phyloP scores from a whole-genome alignment of 495 filamentous ascomycete genomes.

The Letharia columbiana region DNA sequence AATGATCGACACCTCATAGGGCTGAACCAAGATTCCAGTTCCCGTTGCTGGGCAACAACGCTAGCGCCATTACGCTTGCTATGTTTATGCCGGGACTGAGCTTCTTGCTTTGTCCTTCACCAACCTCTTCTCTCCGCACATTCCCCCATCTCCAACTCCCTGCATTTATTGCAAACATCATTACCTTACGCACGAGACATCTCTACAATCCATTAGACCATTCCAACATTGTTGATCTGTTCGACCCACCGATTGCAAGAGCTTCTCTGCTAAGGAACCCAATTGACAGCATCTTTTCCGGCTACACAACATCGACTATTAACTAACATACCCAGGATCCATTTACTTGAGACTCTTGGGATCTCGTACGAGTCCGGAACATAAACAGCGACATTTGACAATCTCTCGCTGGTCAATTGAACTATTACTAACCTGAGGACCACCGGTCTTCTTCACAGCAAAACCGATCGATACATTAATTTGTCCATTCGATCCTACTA shows the following conservation, averaged over 20 bases:
- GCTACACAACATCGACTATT: slow-evolving; percentile 34
- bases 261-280: slow-evolving; percentile 30
- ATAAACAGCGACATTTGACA: slow-evolving; percentile 25
- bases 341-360: slow-evolving; percentile 59
- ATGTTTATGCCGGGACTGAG: not conserved
- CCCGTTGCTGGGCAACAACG: slow-evolving; percentile 1
- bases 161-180: slow-evolving; percentile 26
- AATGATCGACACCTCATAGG: slow-evolving; percentile 12
- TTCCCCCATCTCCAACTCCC: slow-evolving; percentile 26
- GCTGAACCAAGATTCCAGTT: slow-evolving; percentile 2
- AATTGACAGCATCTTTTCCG: slow-evolving; percentile 40
- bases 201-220: slow-evolving; percentile 35
- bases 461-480: slow-evolving; percentile 40
- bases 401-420: slow-evolving; percentile 30
- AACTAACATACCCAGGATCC: slow-evolving; percentile 51
- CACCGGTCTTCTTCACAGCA: slow-evolving; percentile 11
- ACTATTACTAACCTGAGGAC: slow-evolving; percentile 27
- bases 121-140: slow-evolving; percentile 22
- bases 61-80: slow-evolving; percentile 5
- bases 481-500: slow-evolving; percentile 36
- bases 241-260: slow-evolving; percentile 35
- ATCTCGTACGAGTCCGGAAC: slow-evolving; percentile 32
- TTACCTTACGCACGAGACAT: slow-evolving; percentile 24
- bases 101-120: slow-evolving; percentile 21
- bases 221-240: slow-evolving; percentile 23